Conservation (phyloP, 2,329 filamentous ascomycete species). For the Alternaria postmessia region DNA sequence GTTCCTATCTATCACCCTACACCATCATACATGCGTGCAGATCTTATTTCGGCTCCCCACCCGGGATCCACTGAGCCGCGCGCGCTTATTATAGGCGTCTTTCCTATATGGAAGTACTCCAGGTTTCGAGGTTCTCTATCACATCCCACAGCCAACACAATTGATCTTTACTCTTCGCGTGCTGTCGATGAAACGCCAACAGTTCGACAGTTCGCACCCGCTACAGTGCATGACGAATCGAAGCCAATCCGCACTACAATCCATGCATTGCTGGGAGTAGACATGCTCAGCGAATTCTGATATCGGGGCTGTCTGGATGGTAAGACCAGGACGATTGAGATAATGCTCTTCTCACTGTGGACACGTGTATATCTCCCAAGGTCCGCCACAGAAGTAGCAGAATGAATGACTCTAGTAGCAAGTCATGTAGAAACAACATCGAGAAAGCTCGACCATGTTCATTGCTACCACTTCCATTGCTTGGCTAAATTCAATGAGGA, state of each 20-base stretch:
- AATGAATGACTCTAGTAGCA: constrained; percentile 27
- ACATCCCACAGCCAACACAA: neutral
- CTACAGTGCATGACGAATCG: constrained; percentile 12
- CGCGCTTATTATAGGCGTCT: neutral
- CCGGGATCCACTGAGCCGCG: neutral
- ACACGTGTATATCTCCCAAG: constrained; percentile 25
- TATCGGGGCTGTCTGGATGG: neutral
- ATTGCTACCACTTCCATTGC: constrained; percentile 28
- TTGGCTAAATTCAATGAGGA: constrained; percentile 24
- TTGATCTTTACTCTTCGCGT: neutral
- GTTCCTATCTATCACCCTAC: neutral
- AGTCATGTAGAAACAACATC: constrained; percentile 30
- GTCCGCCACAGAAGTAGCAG: constrained; percentile 29
- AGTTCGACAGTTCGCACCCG: constrained; percentile 6
- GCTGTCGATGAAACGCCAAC: constrained; percentile 20
- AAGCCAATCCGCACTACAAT: constrained; percentile 8
- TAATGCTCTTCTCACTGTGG: constrained; percentile 19
- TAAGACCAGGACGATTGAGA: constrained; percentile 8
- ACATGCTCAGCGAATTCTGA: neutral
- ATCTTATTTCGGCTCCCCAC: neutral
- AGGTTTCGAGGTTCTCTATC: neutral
- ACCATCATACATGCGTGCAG: neutral
- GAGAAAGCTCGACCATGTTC: constrained; percentile 27
- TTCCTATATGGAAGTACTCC: neutral
- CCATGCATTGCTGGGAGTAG: constrained; percentile 7